Conservation (phyloP, 305 asterid species). For the Caryopteris hybrid region DNA sequence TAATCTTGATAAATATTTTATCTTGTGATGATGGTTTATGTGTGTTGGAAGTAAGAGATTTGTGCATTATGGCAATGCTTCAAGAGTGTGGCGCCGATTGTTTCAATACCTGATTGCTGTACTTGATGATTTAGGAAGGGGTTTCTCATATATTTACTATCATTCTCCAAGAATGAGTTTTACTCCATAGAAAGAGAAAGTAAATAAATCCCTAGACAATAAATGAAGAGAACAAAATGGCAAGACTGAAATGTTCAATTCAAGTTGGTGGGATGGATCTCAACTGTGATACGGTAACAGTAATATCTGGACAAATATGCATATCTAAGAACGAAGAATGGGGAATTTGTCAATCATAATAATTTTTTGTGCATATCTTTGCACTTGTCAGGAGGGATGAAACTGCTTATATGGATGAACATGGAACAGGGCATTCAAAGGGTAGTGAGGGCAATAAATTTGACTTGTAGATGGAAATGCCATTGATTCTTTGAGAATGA, state of each 20-base stretch:
- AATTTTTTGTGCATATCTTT: not conserved
- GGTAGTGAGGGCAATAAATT: not conserved
- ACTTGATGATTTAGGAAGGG: not conserved
- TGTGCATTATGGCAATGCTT: not conserved
- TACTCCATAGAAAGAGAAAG: not conserved
- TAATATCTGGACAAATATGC: not conserved
- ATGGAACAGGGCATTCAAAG: not conserved
- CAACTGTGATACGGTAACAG: not conserved
- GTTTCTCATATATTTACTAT: not conserved
- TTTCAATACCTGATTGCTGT: not conserved
- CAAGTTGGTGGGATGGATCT: not conserved
- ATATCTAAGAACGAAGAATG: not conserved
- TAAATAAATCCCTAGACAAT: not conserved
- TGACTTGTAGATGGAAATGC: not conserved
- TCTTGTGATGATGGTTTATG: not conserved
- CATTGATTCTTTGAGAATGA: not conserved
- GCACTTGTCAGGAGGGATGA: not conserved
- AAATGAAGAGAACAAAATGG: not conserved
- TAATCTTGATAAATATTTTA: not conserved
- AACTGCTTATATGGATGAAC: not conserved
- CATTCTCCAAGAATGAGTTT: not conserved
- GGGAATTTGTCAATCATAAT: not conserved
- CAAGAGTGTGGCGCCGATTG: not conserved
- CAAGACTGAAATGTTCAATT: not conserved
- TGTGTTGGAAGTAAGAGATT: not conserved